A percentile compares a stretch with the other conserved stretches of the same genome.
These are phyloP conservation scores for Trichoderma simmonsii DNA, from an alignment of 2,329 filamentous ascomycete species.

Conservation along the genomic window DNA sequence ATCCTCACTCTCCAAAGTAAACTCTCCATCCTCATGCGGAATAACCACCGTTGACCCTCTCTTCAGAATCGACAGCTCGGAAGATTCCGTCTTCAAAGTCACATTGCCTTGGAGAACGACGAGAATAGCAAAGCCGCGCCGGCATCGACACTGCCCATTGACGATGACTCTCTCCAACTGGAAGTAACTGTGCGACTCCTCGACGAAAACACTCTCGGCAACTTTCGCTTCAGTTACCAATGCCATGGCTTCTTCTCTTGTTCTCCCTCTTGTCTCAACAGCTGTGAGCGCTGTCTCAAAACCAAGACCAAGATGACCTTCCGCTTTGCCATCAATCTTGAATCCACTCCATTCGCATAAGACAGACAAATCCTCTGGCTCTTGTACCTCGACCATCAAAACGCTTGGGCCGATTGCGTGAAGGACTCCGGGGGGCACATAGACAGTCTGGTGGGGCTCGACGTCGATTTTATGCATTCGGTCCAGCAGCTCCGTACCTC, in stretches of 20 bases:
- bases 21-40: conserved; percentile 19
- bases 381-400: conserved; percentile 23
- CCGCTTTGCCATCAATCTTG: conserved; percentile 19
- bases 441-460: conserved; percentile 22
- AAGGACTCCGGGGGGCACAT: conserved; percentile 23
- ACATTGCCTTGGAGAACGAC: conserved; percentile 16
- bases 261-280: conserved; percentile 14
- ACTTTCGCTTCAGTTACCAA: conserved; percentile 7
- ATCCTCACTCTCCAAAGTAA: conserved; percentile 13
- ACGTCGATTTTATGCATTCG: conserved; percentile 22
- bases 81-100: conserved; percentile 6
- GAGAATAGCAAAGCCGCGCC: conserved; percentile 20
- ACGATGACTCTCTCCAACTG: conserved; percentile 18
- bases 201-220: conserved; percentile 4
- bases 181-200: conserved; percentile 21
- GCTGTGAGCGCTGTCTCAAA: conserved; percentile 23
- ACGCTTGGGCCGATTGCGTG: conserved; percentile 25
- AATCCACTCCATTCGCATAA: conserved; percentile 23
- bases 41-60: conserved; percentile 22
- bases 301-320: conserved; percentile 22
- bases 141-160: neutral
- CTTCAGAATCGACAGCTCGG: conserved; percentile 1
- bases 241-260: conserved; percentile 14
- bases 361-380: conserved; percentile 23
- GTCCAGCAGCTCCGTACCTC: conserved; percentile 17